These are phyloP conservation scores for Arthrobotrys musiformis DNA, from an alignment of 2,329 filamentous ascomycete genomes.

Conservation along the genomic window DNA sequence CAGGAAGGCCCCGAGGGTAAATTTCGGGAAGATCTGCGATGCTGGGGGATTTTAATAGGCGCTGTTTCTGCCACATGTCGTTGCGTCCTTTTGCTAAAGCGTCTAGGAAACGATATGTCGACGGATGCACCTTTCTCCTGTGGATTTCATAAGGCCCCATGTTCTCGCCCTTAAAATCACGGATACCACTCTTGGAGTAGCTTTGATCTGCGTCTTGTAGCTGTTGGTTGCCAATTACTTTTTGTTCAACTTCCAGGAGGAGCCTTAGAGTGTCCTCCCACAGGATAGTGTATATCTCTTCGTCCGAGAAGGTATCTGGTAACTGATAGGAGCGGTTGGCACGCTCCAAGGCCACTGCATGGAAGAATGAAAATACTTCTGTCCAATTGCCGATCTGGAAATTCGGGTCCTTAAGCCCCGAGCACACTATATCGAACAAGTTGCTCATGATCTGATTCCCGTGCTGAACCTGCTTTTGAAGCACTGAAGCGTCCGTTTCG, in stretches of 20 bases:
- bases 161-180: background rate
- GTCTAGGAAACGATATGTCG: slow-evolving; percentile 22
- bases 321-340: background rate
- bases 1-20: slow-evolving; percentile 19
- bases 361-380: background rate
- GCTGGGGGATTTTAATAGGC: background rate
- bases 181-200: background rate
- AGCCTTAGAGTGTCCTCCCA: slow-evolving; percentile 13
- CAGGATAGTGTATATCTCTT: slow-evolving; percentile 17
- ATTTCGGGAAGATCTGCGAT: background rate
- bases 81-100: slow-evolving; percentile 8
- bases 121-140: background rate
- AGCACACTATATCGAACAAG: background rate
- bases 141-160: background rate
- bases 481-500: background rate
- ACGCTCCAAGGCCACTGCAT: background rate
- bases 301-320: background rate
- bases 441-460: slow-evolving; percentile 8
- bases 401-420: background rate
- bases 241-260: background rate
- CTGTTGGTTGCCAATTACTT: background rate
- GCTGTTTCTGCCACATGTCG: slow-evolving; percentile 3
- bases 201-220: background rate
- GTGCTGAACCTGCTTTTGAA: background rate
- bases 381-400: background rate